Evolutionary conservation across 2,329 filamentous ascomycete genomes (phyloP).

Genomic region (Hirsutella minnesotensis): DNA sequence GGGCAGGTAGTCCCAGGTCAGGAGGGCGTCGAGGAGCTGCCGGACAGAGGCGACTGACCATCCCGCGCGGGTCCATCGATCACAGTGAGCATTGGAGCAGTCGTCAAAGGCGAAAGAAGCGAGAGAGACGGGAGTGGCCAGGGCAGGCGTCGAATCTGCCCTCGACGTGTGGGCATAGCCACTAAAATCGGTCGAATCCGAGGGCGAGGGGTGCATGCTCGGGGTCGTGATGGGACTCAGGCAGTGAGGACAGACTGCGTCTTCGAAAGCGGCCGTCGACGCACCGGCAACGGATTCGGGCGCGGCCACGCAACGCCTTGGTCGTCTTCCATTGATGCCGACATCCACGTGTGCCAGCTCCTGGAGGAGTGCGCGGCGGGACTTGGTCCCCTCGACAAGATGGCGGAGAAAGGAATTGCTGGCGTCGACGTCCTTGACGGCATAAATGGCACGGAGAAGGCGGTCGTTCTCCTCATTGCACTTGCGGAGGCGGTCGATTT

Average conservation of each 20-base stretch:
- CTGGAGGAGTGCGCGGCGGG: neutral
- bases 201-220: no score
- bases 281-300: neutral
- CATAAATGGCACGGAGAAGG: neutral
- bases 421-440: constrained; percentile 1
- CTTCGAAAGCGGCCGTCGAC: neutral
- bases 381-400: neutral
- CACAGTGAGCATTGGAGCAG: neutral
- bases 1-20: constrained; percentile 5
- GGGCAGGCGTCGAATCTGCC: neutral
- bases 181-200: neutral
- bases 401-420: neutral
- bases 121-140: neutral
- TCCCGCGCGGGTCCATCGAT: neutral
- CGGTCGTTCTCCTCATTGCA: neutral
- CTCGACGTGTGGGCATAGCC: neutral
- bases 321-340: neutral
- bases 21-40: constrained; percentile 3
- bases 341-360: neutral
- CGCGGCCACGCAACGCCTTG: neutral
- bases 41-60: constrained; percentile 4
- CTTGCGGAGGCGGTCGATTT: constrained; percentile 10
- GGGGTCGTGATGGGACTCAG: neutral
- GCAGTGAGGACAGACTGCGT: neutral
- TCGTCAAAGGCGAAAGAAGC: neutral